phyloP scores from a whole-genome alignment of 2,329 filamentous ascomycete genomes.

The Nakataea oryzae region DNA sequence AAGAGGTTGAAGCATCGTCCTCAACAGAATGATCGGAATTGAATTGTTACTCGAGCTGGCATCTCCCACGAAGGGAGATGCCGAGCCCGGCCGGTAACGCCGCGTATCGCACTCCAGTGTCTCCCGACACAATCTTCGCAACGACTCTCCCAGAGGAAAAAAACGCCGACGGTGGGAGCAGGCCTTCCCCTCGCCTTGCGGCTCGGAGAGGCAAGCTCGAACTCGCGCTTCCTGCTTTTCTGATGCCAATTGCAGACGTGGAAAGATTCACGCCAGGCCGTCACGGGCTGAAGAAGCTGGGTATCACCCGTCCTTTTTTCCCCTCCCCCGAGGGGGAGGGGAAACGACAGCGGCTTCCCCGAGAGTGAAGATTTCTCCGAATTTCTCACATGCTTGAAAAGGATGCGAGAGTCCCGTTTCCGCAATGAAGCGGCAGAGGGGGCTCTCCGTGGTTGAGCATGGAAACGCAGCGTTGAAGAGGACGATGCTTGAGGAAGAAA shows the following conservation, averaged over 20 bases:
- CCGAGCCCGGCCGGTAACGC: conserved; percentile 7
- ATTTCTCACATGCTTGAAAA: conserved; percentile 65
- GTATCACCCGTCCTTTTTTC: conserved; percentile 1
- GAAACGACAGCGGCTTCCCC: conserved; percentile 4
- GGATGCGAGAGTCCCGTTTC: conserved; percentile 18
- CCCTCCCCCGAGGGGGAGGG: neutral
- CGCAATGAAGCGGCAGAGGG: conserved; percentile 8
- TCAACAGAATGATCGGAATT: conserved; percentile 12
- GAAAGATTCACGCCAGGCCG: conserved; percentile 11
- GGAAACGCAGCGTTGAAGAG: conserved; percentile 82
- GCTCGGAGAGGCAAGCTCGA: neutral
- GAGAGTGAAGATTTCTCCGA: conserved; percentile 11
- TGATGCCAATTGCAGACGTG: conserved; percentile 15
- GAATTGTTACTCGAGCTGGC: conserved; percentile 3
- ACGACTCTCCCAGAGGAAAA: conserved; percentile 15
- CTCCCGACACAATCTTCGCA: conserved; percentile 12
- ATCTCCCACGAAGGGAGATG: neutral
- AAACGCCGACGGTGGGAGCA: neutral
- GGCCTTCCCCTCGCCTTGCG: neutral
- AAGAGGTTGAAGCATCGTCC: conserved; percentile 12
- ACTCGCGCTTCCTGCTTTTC: conserved; percentile 12
- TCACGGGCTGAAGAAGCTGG: conserved; percentile 9
- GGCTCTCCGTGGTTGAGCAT: conserved; percentile 61
- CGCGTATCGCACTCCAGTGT: conserved; percentile 14
- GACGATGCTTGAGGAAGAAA: conserved; percentile 43